phyloP scores from a whole-genome alignment of 148 eudicot genomes.

The Cornus kousa region DNA sequence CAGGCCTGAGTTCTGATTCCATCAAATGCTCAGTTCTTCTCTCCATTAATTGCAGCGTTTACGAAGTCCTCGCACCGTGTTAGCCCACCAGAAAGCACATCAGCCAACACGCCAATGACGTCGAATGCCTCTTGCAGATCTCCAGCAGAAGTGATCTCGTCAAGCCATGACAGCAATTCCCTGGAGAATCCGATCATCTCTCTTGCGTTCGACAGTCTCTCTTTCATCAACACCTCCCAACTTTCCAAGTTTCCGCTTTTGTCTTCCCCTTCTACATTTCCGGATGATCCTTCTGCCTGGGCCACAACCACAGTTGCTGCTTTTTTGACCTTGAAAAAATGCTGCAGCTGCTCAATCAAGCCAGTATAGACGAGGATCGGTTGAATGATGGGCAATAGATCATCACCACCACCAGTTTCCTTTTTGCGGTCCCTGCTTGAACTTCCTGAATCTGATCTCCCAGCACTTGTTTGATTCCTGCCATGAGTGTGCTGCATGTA shows the following conservation, averaged over 20 bases:
- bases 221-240: slow-evolving; percentile 92
- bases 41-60: slow-evolving; percentile 63
- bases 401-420: slow-evolving; percentile 30
- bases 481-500: slow-evolving; percentile 81
- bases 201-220: slow-evolving; percentile 68
- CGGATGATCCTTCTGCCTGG: slow-evolving; percentile 29
- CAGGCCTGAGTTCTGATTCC: not conserved
- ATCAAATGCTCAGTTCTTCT: slow-evolving; percentile 42
- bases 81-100: slow-evolving; percentile 68
- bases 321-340: slow-evolving; percentile 68
- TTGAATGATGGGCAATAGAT: slow-evolving; percentile 60
- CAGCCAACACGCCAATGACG: slow-evolving; percentile 70
- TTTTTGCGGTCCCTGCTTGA: slow-evolving; percentile 16
- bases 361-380: slow-evolving; percentile 99
- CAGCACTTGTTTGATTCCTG: slow-evolving; percentile 28
- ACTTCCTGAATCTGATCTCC: slow-evolving; percentile 29
- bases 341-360: slow-evolving; percentile 88
- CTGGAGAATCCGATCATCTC: slow-evolving; percentile 85
- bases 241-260: slow-evolving; percentile 54
- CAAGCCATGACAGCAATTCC: slow-evolving; percentile 80
- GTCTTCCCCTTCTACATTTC: slow-evolving; percentile 42
- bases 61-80: slow-evolving; percentile 85
- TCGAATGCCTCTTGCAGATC: slow-evolving; percentile 95
- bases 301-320: slow-evolving; percentile 14
- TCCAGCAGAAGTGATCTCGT: slow-evolving; percentile 58